Percentiles rank a stretch among this genome's conserved stretches.
These are phyloP conservation scores for Darksidea phi DNA, from an alignment of 495 filamentous ascomycete genomes.

Conservation along the genomic window DNA sequence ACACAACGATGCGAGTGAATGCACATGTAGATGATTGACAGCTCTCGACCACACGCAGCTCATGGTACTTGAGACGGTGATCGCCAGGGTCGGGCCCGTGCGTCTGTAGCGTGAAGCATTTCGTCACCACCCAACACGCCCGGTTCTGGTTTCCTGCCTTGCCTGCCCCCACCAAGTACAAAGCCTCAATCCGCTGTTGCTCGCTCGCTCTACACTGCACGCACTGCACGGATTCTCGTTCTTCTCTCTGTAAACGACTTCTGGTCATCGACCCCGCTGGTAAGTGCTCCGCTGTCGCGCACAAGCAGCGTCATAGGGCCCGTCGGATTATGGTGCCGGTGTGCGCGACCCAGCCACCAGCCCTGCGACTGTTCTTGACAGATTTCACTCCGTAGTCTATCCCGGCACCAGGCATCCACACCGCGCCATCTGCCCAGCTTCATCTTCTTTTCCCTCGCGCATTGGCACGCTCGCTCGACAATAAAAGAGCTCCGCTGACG, in stretches of 20 bases:
- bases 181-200: constrained; percentile 1
- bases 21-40: too few species aligned
- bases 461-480: constrained; percentile 8
- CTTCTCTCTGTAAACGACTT: neutral
- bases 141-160: constrained; percentile 29
- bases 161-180: constrained; percentile 3
- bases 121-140: constrained; percentile 32
- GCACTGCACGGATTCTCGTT: neutral
- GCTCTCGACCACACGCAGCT: too few species aligned
- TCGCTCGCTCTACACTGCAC: neutral
- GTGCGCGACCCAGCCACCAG: constrained; percentile 30
- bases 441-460: neutral
- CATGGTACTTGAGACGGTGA: neutral
- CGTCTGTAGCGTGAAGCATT: constrained; percentile 25
- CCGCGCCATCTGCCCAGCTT: neutral
- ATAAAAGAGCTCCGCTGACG: constrained; percentile 14
- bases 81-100: constrained; percentile 3
- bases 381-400: constrained; percentile 11
- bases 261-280: neutral
- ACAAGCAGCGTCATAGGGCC: constrained; percentile 12
- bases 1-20: neutral
- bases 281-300: constrained; percentile 11
- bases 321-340: constrained; percentile 25
- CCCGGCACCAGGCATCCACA: neutral
- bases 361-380: constrained; percentile 3